Conservation (phyloP, 345 rosid genomes). For the Salix viminalis region DNA sequence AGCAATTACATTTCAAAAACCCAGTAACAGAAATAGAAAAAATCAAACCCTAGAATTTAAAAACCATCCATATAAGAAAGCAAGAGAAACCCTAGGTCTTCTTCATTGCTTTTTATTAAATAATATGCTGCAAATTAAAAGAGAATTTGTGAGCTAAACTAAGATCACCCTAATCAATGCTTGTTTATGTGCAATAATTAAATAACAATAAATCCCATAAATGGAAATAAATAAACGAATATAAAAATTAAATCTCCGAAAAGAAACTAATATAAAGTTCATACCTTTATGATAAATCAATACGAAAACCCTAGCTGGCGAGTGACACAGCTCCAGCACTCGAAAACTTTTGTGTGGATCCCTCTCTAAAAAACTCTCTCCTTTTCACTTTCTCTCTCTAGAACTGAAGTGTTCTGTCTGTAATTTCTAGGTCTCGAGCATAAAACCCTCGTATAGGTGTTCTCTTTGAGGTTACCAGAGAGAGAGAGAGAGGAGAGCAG, state of each 20-base stretch:
- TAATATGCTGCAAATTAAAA: background rate
- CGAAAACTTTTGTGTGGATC: background rate
- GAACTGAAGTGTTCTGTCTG: background rate
- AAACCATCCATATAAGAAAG: background rate
- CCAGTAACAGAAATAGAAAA: slow-evolving; percentile 10
- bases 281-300: slow-evolving; percentile 26
- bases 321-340: slow-evolving; percentile 14
- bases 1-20: background rate
- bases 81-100: slow-evolving; percentile 21
- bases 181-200: slow-evolving; percentile 5
- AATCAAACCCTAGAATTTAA: slow-evolving; percentile 36
- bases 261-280: slow-evolving; percentile 1
- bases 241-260: background rate
- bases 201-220: slow-evolving; percentile 9
- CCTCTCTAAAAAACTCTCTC: slow-evolving; percentile 7
- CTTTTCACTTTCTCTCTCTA: slow-evolving; percentile 15
- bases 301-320: slow-evolving; percentile 35
- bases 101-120: background rate
- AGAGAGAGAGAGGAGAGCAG: slow-evolving; percentile 10
- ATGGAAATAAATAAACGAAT: background rate
- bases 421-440: background rate
- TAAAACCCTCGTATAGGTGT: slow-evolving; percentile 28
- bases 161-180: slow-evolving; percentile 17
- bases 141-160: slow-evolving; percentile 2
- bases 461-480: slow-evolving; percentile 22